Evolutionary conservation across 2,329 filamentous ascomycete genomes (phyloP).

Genomic region (Colletotrichum orbiculare): DNA sequence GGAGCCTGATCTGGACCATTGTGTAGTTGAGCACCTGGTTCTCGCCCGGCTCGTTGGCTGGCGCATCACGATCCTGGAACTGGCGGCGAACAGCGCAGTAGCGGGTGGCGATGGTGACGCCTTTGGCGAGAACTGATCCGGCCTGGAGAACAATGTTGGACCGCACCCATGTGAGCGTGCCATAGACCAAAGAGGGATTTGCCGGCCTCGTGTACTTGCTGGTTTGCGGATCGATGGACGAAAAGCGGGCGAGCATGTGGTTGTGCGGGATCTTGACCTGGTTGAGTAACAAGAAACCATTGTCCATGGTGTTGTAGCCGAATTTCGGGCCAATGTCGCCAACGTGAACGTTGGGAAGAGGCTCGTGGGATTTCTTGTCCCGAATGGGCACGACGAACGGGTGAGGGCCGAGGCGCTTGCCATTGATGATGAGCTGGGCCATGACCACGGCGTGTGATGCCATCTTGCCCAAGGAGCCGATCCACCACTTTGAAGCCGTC

Average conservation of each 20-base stretch:
- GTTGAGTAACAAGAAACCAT: conserved; percentile 83
- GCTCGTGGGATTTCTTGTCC: conserved; percentile 75
- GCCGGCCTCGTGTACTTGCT: conserved; percentile 75
- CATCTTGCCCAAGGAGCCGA: conserved; percentile 79
- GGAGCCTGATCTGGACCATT: conserved; percentile 80
- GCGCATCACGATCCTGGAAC: conserved; percentile 79
- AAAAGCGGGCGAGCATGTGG: conserved; percentile 60
- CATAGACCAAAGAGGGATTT: conserved; percentile 76
- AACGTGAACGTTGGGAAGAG: conserved; percentile 76
- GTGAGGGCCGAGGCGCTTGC: conserved; percentile 78
- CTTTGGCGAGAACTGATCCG: conserved; percentile 76
- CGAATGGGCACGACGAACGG: conserved; percentile 82
- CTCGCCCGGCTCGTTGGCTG: conserved; percentile 67
- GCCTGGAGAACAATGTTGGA: conserved; percentile 80
- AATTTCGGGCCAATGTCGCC: conserved; percentile 87
- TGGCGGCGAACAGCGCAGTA: conserved; percentile 81
- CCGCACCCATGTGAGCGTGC: conserved; percentile 80
- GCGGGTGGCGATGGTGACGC: conserved; percentile 81
- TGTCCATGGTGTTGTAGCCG: conserved; percentile 85
- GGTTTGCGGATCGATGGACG: conserved; percentile 74
- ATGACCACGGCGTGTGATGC: conserved; percentile 84
- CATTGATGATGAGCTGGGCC: conserved; percentile 77
- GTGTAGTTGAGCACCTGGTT: conserved; percentile 84
- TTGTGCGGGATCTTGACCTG: conserved; percentile 79
- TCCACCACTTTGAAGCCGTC: conserved; percentile 88